phyloP scores from a whole-genome alignment of 768 basidiomycete species.

The Mycena floridula region DNA sequence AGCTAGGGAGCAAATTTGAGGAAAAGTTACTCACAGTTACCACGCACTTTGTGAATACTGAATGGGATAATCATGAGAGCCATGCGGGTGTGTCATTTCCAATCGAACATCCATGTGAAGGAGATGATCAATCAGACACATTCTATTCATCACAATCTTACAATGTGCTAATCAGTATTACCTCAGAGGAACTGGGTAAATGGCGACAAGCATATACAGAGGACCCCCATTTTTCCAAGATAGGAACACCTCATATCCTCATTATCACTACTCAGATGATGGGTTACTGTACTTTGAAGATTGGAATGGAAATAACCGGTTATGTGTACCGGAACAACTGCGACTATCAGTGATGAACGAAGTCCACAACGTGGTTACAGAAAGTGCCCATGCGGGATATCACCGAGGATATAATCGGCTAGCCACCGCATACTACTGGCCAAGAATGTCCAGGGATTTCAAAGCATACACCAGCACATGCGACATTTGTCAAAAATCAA shows the following conservation, averaged over 20 bases:
- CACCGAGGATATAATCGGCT: conserved; percentile 18
- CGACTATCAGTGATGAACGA: conserved; percentile 15
- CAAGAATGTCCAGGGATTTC: conserved; percentile 15
- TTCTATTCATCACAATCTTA: neutral
- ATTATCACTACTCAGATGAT: neutral
- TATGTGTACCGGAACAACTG: conserved; percentile 21
- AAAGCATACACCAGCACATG: neutral
- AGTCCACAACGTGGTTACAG: conserved; percentile 15
- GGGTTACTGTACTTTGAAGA: conserved; percentile 3
- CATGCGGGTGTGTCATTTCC: neutral
- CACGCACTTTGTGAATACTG: neutral
- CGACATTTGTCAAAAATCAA: no score
- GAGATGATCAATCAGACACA: neutral
- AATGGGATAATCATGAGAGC: no score
- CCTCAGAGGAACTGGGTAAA: neutral
- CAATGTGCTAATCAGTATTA: neutral
- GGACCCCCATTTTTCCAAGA: neutral
- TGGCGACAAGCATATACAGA: neutral
- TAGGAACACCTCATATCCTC: neutral
- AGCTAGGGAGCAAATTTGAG: conserved; percentile 1
- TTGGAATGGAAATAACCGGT: conserved; percentile 5
- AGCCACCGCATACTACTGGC: conserved; percentile 23
- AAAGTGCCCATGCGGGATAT: conserved; percentile 24
- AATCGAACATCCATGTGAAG: neutral
- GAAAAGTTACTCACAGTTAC: conserved; percentile 1